phyloP scores from a whole-genome alignment of 306 rosid species.

The Prinsepia uniflora region DNA sequence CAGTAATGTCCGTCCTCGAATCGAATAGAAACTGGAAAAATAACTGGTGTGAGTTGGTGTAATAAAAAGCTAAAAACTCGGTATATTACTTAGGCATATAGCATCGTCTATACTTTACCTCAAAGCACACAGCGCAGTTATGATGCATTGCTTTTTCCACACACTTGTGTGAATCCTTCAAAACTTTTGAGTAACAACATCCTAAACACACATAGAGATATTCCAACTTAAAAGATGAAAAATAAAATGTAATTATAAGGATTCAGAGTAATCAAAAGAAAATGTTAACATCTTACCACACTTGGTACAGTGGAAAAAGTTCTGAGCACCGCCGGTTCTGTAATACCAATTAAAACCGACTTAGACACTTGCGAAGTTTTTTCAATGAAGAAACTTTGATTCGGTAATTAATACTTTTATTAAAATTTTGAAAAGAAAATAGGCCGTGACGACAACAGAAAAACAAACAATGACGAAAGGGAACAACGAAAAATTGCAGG shows the following conservation, averaged over 20 bases:
- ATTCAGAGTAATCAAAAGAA: not conserved
- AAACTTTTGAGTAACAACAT: conserved; percentile 65
- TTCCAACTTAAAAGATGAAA: conserved; percentile 5
- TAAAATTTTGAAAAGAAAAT: not conserved
- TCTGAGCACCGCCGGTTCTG: conserved; percentile 71
- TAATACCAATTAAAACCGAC: conserved; percentile 11
- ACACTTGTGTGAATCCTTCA: conserved; percentile 61
- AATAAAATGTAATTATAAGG: not conserved
- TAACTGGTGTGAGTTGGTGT: conserved; percentile 10
- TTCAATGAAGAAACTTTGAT: not conserved
- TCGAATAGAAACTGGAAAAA: conserved; percentile 68
- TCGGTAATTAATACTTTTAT: not conserved
- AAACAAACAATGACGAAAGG: not conserved
- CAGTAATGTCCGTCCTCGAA: conserved; percentile 53
- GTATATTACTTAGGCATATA: not conserved
- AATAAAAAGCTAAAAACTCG: conserved; percentile 6
- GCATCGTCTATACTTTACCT: conserved; percentile 38
- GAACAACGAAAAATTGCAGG: not conserved
- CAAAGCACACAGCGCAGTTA: conserved; percentile 82
- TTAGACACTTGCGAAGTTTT: not conserved
- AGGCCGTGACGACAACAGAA: not conserved
- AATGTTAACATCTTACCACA: conserved; percentile 46
- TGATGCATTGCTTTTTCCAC: conserved; percentile 86
- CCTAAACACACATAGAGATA: conserved; percentile 34
- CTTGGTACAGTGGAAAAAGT: conserved; percentile 62